Conservation (phyloP, 75 land plant genomes). For the Cupressus sempervirens region DNA sequence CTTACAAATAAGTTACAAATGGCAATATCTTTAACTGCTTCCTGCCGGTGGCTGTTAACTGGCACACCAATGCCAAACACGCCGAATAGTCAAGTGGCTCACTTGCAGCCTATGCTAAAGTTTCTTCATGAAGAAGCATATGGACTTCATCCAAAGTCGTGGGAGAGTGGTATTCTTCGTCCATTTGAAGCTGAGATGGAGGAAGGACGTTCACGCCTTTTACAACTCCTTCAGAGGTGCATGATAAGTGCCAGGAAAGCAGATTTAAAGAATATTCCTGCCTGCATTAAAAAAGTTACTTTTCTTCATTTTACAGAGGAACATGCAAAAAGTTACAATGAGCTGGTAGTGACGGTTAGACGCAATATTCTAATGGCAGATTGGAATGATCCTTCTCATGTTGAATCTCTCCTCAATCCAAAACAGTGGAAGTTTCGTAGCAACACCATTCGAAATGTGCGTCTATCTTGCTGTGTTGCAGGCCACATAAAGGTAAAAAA, state of each 20-base stretch:
- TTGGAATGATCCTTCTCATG: constrained; percentile 97
- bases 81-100: constrained; percentile 82
- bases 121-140: constrained; percentile 86
- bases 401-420: constrained; percentile 92
- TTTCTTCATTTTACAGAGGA: constrained; percentile 68
- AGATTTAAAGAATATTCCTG: constrained; percentile 76
- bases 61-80: constrained; percentile 97
- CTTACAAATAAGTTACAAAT: constrained; percentile 93
- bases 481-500: constrained; percentile 91
- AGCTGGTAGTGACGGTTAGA: constrained; percentile 82
- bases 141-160: constrained; percentile 72
- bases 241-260: constrained; percentile 96
- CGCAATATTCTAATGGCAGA: constrained; percentile 95
- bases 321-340: constrained; percentile 93
- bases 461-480: constrained; percentile 94
- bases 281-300: constrained; percentile 71
- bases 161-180: constrained; percentile 86
- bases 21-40: constrained; percentile 75
- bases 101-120: constrained; percentile 88
- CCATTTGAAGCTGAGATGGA: constrained; percentile 90
- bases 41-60: constrained; percentile 84
- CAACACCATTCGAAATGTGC: constrained; percentile 69
- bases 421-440: constrained; percentile 91
- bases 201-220: constrained; percentile 68
- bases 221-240: constrained; percentile 64